Evolutionary conservation across 1,284 basidiomycete species (phyloP).

Genomic region (Xanthoconium separans): DNA sequence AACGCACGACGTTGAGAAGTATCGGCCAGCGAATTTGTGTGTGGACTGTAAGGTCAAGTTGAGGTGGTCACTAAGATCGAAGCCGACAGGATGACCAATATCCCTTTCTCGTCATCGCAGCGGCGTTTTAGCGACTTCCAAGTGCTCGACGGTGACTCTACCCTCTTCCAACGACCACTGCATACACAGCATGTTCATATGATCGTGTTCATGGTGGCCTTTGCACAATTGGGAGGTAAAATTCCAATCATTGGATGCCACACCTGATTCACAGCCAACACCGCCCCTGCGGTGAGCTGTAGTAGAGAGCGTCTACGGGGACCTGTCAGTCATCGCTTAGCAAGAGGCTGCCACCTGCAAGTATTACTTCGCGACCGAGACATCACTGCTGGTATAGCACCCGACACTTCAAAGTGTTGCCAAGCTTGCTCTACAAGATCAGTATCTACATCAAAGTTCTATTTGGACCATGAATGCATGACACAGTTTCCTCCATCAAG

Average conservation of each 20-base stretch:
- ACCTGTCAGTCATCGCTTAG: too few species aligned
- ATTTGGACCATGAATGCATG: neutral
- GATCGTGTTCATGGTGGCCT: neutral
- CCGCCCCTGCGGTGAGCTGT: neutral
- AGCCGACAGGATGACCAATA: neutral
- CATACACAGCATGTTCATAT: neutral
- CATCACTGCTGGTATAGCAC: too few species aligned
- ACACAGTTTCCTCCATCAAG: too few species aligned
- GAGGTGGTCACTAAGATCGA: neutral
- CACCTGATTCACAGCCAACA: neutral
- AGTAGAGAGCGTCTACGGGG: neutral
- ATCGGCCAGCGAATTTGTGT: neutral
- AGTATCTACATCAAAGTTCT: neutral
- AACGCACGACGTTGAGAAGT: neutral
- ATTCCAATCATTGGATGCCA: neutral
- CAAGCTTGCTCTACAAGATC: neutral
- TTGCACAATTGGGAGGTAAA: neutral
- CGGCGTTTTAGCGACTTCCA: too few species aligned
- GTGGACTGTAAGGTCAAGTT: neutral
- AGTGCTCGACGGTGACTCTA: neutral
- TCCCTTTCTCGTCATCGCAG: neutral
- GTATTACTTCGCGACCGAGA: too few species aligned
- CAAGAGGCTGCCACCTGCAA: too few species aligned
- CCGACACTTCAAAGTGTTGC: too few species aligned
- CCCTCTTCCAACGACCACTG: neutral